These are phyloP conservation scores for Hepatocystis sp. DNA, from an alignment of 169 alveolate species.

Conservation along the genomic window DNA sequence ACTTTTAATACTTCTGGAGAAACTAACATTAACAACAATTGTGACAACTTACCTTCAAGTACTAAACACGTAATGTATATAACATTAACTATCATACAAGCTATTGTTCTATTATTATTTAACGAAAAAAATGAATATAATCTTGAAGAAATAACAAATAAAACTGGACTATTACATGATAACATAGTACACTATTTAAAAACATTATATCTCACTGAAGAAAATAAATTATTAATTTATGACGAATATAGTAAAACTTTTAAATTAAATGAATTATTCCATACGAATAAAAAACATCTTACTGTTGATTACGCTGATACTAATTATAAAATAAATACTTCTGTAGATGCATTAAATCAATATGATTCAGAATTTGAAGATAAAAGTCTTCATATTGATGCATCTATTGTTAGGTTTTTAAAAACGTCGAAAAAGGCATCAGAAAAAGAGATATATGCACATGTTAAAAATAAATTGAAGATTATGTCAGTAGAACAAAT, in stretches of 20 bases:
- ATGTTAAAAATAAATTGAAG: constrained; percentile 27
- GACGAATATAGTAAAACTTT: constrained; percentile 21
- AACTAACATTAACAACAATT: no score
- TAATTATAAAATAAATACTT: constrained; percentile 25
- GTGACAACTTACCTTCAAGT: no score
- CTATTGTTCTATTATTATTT: constrained; percentile 23
- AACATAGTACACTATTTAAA: constrained; percentile 42
- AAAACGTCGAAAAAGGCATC: constrained; percentile 53
- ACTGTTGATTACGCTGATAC: constrained; percentile 29
- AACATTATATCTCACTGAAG: constrained; percentile 12
- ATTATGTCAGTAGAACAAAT: constrained; percentile 51
- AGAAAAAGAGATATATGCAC: constrained; percentile 33
- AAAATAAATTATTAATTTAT: constrained; percentile 53
- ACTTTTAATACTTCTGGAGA: no score
- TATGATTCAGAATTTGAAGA: constrained; percentile 44
- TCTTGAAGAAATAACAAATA: constrained; percentile 17
- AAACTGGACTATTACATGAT: constrained; percentile 19
- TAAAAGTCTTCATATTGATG: constrained; percentile 60
- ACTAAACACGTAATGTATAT: no score
- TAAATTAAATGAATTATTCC: constrained; percentile 24
- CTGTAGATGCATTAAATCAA: constrained; percentile 33
- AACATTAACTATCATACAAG: constrained; percentile 54
- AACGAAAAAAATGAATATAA: constrained; percentile 32
- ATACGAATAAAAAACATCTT: constrained; percentile 28
- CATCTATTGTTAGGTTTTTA: constrained; percentile 53